phyloP scores from a whole-genome alignment of 202 grass and related monocot species.

The Carex arenaria region DNA sequence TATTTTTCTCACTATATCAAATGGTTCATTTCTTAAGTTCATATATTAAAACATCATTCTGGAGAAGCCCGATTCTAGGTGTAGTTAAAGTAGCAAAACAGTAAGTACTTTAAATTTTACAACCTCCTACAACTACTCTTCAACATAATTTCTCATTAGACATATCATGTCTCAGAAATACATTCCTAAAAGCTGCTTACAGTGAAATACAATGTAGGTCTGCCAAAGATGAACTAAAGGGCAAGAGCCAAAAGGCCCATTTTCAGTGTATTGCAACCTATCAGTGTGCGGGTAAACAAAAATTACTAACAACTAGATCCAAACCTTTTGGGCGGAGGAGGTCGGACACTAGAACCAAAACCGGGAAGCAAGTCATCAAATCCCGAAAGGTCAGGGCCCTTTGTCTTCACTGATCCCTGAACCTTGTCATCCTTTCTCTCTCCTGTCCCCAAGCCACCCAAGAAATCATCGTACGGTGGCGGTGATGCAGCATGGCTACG shows the following conservation, averaged over 20 bases:
- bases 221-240: neutral
- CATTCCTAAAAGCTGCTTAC: neutral
- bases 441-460: slow-evolving; percentile 40
- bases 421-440: slow-evolving; percentile 18
- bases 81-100: neutral
- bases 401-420: slow-evolving; percentile 16
- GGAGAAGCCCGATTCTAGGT: neutral
- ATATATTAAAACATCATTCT: neutral
- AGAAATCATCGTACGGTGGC: slow-evolving; percentile 57
- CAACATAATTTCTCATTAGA: neutral
- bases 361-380: slow-evolving; percentile 87
- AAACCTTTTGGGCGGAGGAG: slow-evolving; percentile 37
- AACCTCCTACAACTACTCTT: neutral
- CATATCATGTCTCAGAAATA: neutral
- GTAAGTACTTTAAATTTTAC: neutral
- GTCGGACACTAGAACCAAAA: slow-evolving; percentile 42
- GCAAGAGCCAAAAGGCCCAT: neutral
- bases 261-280: neutral
- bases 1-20: neutral
- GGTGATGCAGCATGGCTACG: slow-evolving; percentile 18
- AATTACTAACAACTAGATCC: slow-evolving; percentile 3
- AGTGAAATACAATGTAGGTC: neutral
- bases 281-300: neutral
- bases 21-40: neutral
- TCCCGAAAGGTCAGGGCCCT: slow-evolving; percentile 30